These are phyloP conservation scores for Aaosphaeria pasadenensis DNA, from an alignment of 2,329 filamentous ascomycete species.

Conservation along the genomic window DNA sequence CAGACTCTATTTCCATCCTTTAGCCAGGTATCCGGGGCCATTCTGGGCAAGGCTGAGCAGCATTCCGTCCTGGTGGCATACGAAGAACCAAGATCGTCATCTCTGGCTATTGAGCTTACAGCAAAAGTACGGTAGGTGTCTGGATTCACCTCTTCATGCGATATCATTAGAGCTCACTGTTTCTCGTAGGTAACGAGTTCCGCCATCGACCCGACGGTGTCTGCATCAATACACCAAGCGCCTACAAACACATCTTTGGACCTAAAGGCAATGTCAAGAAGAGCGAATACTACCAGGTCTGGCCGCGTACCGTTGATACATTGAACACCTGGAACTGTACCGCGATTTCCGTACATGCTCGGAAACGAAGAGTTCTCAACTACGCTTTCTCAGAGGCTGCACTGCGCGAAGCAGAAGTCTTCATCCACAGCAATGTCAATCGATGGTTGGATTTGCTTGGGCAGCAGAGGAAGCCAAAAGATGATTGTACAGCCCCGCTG, in stretches of 20 bases:
- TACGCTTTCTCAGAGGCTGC: constrained; percentile 42
- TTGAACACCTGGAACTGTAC: constrained; percentile 36
- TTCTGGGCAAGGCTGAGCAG: constrained; percentile 20
- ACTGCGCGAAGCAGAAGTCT: constrained; percentile 37
- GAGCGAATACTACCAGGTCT: constrained; percentile 41
- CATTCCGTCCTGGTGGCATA: constrained; percentile 53
- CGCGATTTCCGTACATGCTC: constrained; percentile 30
- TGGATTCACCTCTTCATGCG: too few species aligned
- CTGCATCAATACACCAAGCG: constrained; percentile 65
- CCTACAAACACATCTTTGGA: constrained; percentile 44
- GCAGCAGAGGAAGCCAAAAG: constrained; percentile 5
- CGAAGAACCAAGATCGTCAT: constrained; percentile 68
- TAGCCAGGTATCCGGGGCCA: constrained; percentile 7
- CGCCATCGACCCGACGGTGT: constrained; percentile 73
- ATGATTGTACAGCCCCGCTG: constrained; percentile 8
- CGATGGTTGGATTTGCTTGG: constrained; percentile 20
- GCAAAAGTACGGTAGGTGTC: constrained; percentile 61
- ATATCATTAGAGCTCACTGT: too few species aligned
- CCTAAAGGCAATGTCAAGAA: constrained; percentile 45
- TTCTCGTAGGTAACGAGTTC: constrained; percentile 32
- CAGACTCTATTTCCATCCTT: neutral
- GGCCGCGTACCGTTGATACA: constrained; percentile 33
- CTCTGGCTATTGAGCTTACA: constrained; percentile 70
- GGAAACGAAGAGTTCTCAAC: constrained; percentile 38
- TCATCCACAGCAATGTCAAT: constrained; percentile 28